Base-by-base conservation (phyloP, 371 early-diverging fungal species). In the Mucor irregularis region DNA sequence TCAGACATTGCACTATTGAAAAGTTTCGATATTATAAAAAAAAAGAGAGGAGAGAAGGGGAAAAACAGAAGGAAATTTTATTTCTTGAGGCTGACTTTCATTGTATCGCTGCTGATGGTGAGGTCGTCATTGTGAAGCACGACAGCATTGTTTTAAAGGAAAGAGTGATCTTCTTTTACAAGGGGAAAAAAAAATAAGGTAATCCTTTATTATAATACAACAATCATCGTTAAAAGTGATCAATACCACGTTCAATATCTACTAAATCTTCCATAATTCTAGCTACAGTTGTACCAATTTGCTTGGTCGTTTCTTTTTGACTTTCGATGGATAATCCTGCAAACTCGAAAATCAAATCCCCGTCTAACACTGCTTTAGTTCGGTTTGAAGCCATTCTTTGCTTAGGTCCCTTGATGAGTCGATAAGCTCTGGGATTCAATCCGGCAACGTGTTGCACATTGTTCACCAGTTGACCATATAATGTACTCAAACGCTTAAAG, bases 391-490 rank as follows among this genome's bases (percentile, higher is more conserved):
- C 72, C 68, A 85, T 80, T 19, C 88, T 77, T 53, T 83, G 82
- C 54, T 85, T 84, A 33, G 83, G 78, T 16, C 79, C 80, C 38
- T 83, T 62, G 24, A 83, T 67, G 46, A 73, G 34, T 52, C 78
- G 62, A 65, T 71, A 96, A 7, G 94, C 95, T 46, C 93, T 81
- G 2, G 99, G 97, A 64, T 99, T 97, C 30, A 99, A 68, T 9
- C 95, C 97, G 6, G 94, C 96, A 22, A 85, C 72, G 54, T 92
- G 94, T 49, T 87, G 90, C 0, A 93, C 49, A 19, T 85, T 81
- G 57, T 87, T 90, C 16, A 93, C 89, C 56, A 98, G 74, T 28
- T 88, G 87, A 28, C 90, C 84, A 53, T 86, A 88, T 16, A 96
- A 52, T 3, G 86, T 82, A 30, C 83, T 83, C 11, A 94, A 58